Evolutionary conservation across 805 yeast genomes (phyloP).

Genomic region (Pichia thaimueangensis): DNA sequence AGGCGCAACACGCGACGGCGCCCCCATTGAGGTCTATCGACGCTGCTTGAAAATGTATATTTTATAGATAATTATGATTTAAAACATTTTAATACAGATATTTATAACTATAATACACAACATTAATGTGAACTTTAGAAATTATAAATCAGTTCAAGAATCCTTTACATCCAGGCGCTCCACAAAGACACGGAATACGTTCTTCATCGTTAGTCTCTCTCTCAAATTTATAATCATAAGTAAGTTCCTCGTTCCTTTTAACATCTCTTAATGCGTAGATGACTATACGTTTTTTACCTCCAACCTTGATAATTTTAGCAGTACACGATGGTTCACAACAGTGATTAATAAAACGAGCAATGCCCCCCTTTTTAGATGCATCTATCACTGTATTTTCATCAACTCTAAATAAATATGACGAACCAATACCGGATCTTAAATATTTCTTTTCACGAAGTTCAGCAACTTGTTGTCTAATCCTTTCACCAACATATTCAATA

Average conservation of each 20-base stretch:
- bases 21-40: too few species aligned
- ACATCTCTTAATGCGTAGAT: constrained; percentile 89
- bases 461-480: constrained; percentile 88
- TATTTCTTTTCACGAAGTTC: constrained; percentile 86
- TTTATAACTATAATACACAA: too few species aligned
- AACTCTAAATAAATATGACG: constrained; percentile 84
- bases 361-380: constrained; percentile 96
- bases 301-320: constrained; percentile 92
- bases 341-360: constrained; percentile 94
- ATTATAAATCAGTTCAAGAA: constrained; percentile 66
- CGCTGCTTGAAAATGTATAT: too few species aligned
- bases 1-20: too few species aligned
- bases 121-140: too few species aligned
- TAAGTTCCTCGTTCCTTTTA: constrained; percentile 82
- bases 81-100: too few species aligned
- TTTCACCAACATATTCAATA: constrained; percentile 95
- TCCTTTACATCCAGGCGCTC: constrained; percentile 92
- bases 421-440: constrained; percentile 87
- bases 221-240: constrained; percentile 94
- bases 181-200: constrained; percentile 87
- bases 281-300: constrained; percentile 88
- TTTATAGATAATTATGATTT: too few species aligned
- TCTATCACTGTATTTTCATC: constrained; percentile 94
- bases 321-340: constrained; percentile 97
- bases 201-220: constrained; percentile 84